Percentiles rank a stretch among this genome's conserved stretches.
phyloP scores from a whole-genome alignment of 2,329 filamentous ascomycete species.

The Curvularia eragrostidis region DNA sequence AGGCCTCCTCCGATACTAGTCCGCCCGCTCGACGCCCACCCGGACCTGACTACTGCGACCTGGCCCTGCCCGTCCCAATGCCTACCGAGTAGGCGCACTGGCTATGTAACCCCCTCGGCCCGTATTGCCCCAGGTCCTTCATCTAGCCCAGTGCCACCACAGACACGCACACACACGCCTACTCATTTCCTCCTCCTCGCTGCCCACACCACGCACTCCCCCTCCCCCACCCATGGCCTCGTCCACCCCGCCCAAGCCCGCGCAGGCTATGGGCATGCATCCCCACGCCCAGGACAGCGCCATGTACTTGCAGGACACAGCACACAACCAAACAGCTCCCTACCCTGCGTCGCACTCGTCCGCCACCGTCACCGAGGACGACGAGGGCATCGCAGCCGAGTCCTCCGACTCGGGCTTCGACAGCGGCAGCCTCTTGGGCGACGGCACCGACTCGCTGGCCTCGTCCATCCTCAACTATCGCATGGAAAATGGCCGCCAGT shows the following conservation, averaged over 20 bases:
- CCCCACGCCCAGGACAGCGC: slow-evolving; percentile 32
- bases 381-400: slow-evolving; percentile 21
- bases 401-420: slow-evolving; percentile 47
- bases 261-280: slow-evolving; percentile 23
- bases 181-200: background rate
- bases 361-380: slow-evolving; percentile 2
- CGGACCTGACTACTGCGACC: background rate
- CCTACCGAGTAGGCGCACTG: background rate
- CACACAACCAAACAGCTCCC: slow-evolving; percentile 9
- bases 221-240: slow-evolving; percentile 13
- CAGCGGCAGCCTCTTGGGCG: slow-evolving; percentile 44
- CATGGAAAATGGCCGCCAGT: slow-evolving; percentile 49
- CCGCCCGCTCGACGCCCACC: background rate
- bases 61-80: background rate
- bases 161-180: background rate
- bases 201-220: background rate
- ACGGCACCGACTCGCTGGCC: slow-evolving; percentile 46
- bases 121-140: background rate
- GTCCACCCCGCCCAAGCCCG: slow-evolving; percentile 21
- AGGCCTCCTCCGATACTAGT: background rate
- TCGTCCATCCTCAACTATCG: slow-evolving; percentile 46
- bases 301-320: slow-evolving; percentile 25
- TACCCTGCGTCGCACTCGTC: background rate
- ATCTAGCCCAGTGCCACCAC: background rate
- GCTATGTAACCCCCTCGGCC: slow-evolving; percentile 1